Evolutionary conservation across 257 asterid genomes (phyloP).

Genomic region (Solanum clarkiae): DNA sequence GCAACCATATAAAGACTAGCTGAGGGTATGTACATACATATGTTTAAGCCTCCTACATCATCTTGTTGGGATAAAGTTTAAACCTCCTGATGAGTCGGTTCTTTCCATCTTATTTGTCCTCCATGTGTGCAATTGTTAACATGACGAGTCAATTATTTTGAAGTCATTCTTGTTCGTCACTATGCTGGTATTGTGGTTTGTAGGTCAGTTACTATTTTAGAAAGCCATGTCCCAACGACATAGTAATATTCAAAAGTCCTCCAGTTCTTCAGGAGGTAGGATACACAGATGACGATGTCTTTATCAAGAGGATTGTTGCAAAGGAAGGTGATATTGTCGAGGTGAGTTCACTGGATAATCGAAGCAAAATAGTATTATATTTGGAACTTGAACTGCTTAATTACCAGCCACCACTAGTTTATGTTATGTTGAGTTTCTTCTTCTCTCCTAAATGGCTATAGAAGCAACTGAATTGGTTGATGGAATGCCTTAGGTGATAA

Average conservation of each 20-base stretch:
- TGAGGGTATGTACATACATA: background rate
- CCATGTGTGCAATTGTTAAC: background rate
- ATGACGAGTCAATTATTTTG: background rate
- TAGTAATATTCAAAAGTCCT: conserved; percentile 88
- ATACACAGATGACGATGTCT: conserved; percentile 55
- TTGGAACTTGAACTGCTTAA: background rate
- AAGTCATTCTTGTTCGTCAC: background rate
- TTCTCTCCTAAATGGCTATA: background rate
- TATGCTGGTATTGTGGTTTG: background rate
- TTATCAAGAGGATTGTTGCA: conserved; percentile 85
- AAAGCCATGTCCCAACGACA: conserved; percentile 70
- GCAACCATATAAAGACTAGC: background rate
- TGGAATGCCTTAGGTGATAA: background rate
- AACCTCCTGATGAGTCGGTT: background rate
- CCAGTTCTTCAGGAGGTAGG: conserved; percentile 66
- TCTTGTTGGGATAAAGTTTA: background rate
- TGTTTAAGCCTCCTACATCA: background rate
- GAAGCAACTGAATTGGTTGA: background rate
- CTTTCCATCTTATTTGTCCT: background rate
- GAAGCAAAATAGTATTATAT: background rate
- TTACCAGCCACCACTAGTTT: background rate
- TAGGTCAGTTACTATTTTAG: conserved; percentile 82
- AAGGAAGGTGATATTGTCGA: conserved; percentile 83
- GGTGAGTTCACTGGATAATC: conserved; percentile 22
- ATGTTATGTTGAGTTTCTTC: background rate